phyloP scores from a whole-genome alignment of 805 yeast species.

The Dipodascus geniculatus region DNA sequence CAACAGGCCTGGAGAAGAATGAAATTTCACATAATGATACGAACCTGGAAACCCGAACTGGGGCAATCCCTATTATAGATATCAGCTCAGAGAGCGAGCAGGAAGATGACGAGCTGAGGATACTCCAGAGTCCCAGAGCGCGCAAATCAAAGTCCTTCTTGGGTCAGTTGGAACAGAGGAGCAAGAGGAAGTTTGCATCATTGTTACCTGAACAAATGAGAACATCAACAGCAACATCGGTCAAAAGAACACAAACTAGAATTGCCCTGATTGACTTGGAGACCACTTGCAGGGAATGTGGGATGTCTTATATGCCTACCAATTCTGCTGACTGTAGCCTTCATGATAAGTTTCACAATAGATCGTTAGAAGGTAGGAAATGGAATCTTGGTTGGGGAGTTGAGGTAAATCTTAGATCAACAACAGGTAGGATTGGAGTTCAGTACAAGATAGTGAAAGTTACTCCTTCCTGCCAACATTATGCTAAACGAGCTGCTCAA shows the following conservation, averaged over 20 bases:
- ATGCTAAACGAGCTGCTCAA: constrained; percentile 18
- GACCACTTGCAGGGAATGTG: constrained; percentile 36
- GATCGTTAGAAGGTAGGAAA: constrained; percentile 32
- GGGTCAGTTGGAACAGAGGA: not conserved
- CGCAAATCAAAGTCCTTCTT: too few relatives aligned
- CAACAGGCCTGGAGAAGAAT: too few relatives aligned
- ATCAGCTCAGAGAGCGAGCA: not conserved
- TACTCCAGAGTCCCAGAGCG: not conserved
- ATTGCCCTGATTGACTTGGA: constrained; percentile 11
- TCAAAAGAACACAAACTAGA: constrained; percentile 10
- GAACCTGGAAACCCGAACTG: too few relatives aligned
- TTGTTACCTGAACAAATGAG: not conserved
- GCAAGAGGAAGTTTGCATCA: not conserved
- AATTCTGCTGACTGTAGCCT: constrained; percentile 30
- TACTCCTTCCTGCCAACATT: constrained; percentile 11
- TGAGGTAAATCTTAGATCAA: constrained; percentile 1
- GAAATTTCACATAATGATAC: too few relatives aligned
- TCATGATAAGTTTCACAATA: constrained; percentile 37
- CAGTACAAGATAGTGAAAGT: constrained; percentile 19
- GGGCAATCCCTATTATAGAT: not conserved
- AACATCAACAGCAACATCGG: not conserved
- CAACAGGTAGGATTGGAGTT: not conserved
- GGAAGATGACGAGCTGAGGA: not conserved
- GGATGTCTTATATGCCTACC: constrained; percentile 38
- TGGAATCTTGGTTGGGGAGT: constrained; percentile 25